These are phyloP conservation scores for Leucosporidium scottii DNA, from an alignment of 768 basidiomycete genomes.

Conservation along the genomic window DNA sequence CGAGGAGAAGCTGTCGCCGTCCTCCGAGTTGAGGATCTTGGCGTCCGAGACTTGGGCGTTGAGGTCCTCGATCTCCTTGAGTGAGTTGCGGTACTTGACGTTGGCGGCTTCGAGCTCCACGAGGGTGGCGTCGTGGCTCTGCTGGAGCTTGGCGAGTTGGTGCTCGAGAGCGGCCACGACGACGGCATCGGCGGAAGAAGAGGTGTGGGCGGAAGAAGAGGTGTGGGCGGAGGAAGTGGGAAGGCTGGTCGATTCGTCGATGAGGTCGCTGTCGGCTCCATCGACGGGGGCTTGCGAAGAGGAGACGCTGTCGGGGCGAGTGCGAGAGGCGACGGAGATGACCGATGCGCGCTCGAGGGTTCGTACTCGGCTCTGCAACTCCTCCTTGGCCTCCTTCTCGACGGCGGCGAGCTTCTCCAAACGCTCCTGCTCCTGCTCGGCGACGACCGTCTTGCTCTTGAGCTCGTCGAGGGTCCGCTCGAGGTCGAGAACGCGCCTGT, in stretches of 20 bases:
- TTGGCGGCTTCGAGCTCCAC: constrained; percentile 70
- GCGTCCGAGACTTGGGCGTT: constrained; percentile 83
- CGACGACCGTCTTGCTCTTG: constrained; percentile 63
- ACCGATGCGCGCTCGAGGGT: constrained; percentile 22
- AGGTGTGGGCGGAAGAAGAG: constrained; percentile 36
- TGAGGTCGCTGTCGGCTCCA: constrained; percentile 4
- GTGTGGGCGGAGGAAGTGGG: constrained; percentile 38
- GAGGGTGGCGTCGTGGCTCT: constrained; percentile 72
- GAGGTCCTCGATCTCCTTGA: constrained; percentile 87
- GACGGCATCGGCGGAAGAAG: constrained; percentile 41
- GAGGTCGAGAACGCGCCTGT: constrained; percentile 64
- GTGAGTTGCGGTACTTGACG: constrained; percentile 76
- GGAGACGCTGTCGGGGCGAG: constrained; percentile 18
- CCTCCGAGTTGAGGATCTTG: constrained; percentile 48
- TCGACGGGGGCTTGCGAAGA: constrained; percentile 39
- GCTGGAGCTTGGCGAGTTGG: constrained; percentile 68
- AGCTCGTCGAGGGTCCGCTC: constrained; percentile 73
- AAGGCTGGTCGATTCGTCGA: constrained; percentile 36
- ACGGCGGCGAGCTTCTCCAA: constrained; percentile 62
- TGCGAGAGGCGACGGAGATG: not conserved
- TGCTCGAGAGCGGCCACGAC: constrained; percentile 45
- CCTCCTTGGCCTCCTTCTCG: constrained; percentile 62
- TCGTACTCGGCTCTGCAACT: constrained; percentile 52
- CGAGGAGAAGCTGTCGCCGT: not conserved
- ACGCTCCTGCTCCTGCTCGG: constrained; percentile 57